A percentile compares a stretch with the other conserved stretches of the same genome.
These are phyloP conservation scores for Hebeloma cylindrosporum DNA, from an alignment of 768 basidiomycete genomes.

Conservation along the genomic window DNA sequence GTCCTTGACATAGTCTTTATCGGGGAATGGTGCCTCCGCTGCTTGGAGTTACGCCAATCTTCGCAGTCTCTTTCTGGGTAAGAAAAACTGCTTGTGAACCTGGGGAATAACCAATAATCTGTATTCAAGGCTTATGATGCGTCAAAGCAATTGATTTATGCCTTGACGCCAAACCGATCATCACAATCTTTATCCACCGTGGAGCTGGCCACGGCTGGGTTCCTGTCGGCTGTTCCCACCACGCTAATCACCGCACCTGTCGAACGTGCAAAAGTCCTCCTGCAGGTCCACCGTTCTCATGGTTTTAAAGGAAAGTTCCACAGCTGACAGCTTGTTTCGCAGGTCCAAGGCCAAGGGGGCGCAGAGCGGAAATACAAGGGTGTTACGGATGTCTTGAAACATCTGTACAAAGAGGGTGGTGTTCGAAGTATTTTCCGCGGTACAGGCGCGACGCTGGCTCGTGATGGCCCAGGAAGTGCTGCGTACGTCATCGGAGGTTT, in stretches of 20 bases:
- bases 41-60: conserved; percentile 95
- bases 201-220: conserved; percentile 92
- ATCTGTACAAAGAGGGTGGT: conserved; percentile 93
- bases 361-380: conserved; percentile 78
- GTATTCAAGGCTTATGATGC: conserved; percentile 80
- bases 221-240: conserved; percentile 89
- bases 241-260: conserved; percentile 94
- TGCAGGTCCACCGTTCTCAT: conserved; percentile 59
- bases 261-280: conserved; percentile 92
- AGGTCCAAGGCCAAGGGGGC: conserved; percentile 89
- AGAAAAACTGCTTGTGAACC: conserved; percentile 19
- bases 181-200: conserved; percentile 59
- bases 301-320: background rate
- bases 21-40: conserved; percentile 93
- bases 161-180: conserved; percentile 75
- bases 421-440: conserved; percentile 90
- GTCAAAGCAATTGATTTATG: conserved; percentile 83
- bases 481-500: conserved; percentile 57
- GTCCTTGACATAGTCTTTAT: conserved; percentile 57
- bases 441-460: conserved; percentile 86
- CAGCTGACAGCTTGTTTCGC: conserved; percentile 14
- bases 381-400: conserved; percentile 85
- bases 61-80: conserved; percentile 98
- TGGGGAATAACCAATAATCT: background rate
- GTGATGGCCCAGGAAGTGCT: conserved; percentile 96